These are phyloP conservation scores for Lichtheimia hyalospora DNA, from an alignment of 371 early-diverging fungal genomes.

Conservation along the genomic window DNA sequence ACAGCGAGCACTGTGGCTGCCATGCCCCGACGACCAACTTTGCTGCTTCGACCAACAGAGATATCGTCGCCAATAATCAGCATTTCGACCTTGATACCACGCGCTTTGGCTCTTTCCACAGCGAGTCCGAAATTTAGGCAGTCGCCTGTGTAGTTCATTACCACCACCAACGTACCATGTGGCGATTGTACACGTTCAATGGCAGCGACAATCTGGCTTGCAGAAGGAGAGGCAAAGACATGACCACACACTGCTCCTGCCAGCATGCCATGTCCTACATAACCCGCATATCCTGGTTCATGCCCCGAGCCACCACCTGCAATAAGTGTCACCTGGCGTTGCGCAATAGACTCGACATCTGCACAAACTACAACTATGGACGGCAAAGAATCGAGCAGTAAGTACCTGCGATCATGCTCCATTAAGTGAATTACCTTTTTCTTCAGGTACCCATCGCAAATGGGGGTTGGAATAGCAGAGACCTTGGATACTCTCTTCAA, in stretches of 20 bases:
- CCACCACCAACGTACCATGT: constrained; percentile 72
- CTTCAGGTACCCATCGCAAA: constrained; percentile 27
- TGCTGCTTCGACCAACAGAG: constrained; percentile 62
- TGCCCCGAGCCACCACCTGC: constrained; percentile 87
- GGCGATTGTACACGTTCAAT: constrained; percentile 62
- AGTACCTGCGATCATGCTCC: background rate
- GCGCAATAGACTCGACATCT: constrained; percentile 50
- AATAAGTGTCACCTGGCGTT: constrained; percentile 70
- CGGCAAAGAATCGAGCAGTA: background rate
- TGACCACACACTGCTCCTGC: constrained; percentile 81
- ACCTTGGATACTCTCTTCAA: constrained; percentile 37
- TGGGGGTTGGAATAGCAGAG: constrained; percentile 44
- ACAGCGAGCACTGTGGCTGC: constrained; percentile 79
- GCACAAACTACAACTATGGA: constrained; percentile 52
- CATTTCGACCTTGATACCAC: constrained; percentile 65
- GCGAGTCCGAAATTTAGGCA: constrained; percentile 81
- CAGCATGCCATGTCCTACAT: constrained; percentile 73
- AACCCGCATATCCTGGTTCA: constrained; percentile 82
- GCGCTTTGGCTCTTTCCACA: constrained; percentile 74
- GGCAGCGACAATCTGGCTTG: constrained; percentile 72
- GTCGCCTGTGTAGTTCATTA: constrained; percentile 89
- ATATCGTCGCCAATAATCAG: constrained; percentile 83
- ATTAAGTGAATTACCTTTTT: constrained; percentile 23
- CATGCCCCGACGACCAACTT: constrained; percentile 80
- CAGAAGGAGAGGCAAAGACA: constrained; percentile 82